A percentile compares a stretch with the other conserved stretches of the same genome.
phyloP scores from a whole-genome alignment of 108 stramenopile genomes.

The Fistulifera solaris region DNA sequence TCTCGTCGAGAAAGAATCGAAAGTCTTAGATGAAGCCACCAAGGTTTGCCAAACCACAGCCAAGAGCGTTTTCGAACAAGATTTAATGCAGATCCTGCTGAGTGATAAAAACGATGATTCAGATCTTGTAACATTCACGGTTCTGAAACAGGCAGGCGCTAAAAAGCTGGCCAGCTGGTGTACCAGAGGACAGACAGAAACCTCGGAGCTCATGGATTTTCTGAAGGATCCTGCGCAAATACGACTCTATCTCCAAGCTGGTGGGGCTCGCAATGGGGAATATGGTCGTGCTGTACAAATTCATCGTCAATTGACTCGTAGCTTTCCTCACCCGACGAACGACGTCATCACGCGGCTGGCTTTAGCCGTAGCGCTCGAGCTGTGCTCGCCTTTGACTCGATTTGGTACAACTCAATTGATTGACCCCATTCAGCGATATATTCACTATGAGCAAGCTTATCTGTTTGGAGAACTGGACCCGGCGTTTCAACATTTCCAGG shows the following conservation, averaged over 20 bases:
- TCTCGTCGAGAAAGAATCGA: too few relatives aligned
- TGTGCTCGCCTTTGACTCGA: slow-evolving; percentile 14
- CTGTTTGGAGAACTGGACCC: slow-evolving; percentile 44
- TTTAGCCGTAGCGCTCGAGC: slow-evolving; percentile 38
- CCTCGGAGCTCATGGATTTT: slow-evolving; percentile 1
- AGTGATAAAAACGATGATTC: not conserved
- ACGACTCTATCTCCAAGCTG: slow-evolving; percentile 23
- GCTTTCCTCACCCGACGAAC: slow-evolving; percentile 6
- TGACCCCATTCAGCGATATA: slow-evolving; percentile 42
- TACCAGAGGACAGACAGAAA: not conserved
- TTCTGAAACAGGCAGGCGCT: slow-evolving; percentile 2
- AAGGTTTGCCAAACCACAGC: too few relatives aligned
- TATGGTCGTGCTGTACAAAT: slow-evolving; percentile 33
- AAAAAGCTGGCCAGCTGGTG: slow-evolving; percentile 5
- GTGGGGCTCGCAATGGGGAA: slow-evolving; percentile 24
- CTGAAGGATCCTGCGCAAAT: slow-evolving; percentile 22
- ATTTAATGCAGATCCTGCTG: too few relatives aligned
- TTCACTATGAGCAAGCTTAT: slow-evolving; percentile 51
- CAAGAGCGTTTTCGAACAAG: too few relatives aligned
- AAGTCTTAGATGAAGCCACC: too few relatives aligned
- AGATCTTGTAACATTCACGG: slow-evolving; percentile 2
- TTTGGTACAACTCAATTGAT: not conserved
- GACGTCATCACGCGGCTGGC: slow-evolving; percentile 26
- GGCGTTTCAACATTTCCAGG: slow-evolving; percentile 29
- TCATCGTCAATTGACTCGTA: slow-evolving; percentile 23